These are phyloP conservation scores for Fusarium chlamydosporum DNA, from an alignment of 2,329 filamentous ascomycete genomes.

Conservation along the genomic window DNA sequence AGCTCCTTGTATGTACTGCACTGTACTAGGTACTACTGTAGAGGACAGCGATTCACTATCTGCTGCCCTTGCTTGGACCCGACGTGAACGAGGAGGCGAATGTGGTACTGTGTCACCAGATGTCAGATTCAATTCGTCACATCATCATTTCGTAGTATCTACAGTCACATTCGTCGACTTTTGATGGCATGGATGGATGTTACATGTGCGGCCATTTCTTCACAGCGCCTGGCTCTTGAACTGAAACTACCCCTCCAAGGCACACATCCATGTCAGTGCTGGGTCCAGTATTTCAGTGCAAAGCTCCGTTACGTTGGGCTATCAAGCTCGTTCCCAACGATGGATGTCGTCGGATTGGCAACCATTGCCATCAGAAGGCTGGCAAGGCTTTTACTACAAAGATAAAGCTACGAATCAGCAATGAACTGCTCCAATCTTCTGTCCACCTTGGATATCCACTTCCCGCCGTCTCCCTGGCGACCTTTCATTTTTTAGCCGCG, in stretches of 20 bases:
- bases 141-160: neutral
- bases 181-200: neutral
- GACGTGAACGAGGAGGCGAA: slow-evolving; percentile 34
- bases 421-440: slow-evolving; percentile 29
- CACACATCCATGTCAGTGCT: neutral
- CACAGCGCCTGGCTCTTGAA: neutral
- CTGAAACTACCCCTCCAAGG: slow-evolving; percentile 1
- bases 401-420: slow-evolving; percentile 16
- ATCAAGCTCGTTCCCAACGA: slow-evolving; percentile 25
- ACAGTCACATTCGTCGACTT: neutral
- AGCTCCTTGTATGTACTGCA: slow-evolving; percentile 30
- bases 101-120: neutral
- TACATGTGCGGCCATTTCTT: neutral
- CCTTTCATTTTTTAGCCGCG: slow-evolving; percentile 12
- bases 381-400: slow-evolving; percentile 14
- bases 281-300: neutral
- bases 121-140: neutral
- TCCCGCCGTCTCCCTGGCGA: slow-evolving; percentile 47
- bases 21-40: neutral
- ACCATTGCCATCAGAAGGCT: slow-evolving; percentile 24
- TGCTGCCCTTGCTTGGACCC: neutral
- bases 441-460: slow-evolving; percentile 43
- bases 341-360: slow-evolving; percentile 43
- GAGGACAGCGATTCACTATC: slow-evolving; percentile 31
- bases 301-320: slow-evolving; percentile 11